Evolutionary conservation across 2,329 filamentous ascomycete species (phyloP), one percentile per base, ranked within the genome.

Genomic region (Daldinia eschscholtzii): DNA sequence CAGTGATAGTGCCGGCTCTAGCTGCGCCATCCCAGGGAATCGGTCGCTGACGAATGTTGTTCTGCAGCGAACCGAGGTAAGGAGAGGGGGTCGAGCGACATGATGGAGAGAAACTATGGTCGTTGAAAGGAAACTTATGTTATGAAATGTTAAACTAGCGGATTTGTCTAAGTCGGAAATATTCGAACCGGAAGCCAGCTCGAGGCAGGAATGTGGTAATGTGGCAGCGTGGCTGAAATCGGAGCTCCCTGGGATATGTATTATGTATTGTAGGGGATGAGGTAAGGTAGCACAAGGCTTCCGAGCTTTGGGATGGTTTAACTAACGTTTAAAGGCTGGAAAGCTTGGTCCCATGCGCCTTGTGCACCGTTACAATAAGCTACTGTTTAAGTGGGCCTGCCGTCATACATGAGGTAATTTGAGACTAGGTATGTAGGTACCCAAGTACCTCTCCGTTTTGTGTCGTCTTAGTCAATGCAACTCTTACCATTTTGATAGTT

Each of bases 1-100:
- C 95, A 65, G 93, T 97, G 82, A 99, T 92, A 78, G 93, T 96
- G 81, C 94, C 93, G 75, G 93, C 93, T 81, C 96, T 90, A 74
- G 97, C 93, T 76, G 95, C 94, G 76, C 95, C 95, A 82, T 98
- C 95, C 96, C 96, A 99, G 65, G 95, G 94, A 82, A 99, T 97
- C 73, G 94, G 94, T 74, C 96, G 90, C 79, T 93, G 92, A 79
- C 96, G 93, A 80, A 98, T 97, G 86, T 98, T 98, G 88, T 93
- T 97, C 85, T 97, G 94, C 75, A 98, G 88, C 74, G 93, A 95
- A 79, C 84, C 83, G 65, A 89, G 89, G 82, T 98, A 98, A 67
- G 93, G 92, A 67, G 94, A n/a, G 94, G 75, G 93, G 92, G 80
- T 98, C 94, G 81, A 97, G 89, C 80, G 94, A 95, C 94, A 98